Evolutionary conservation across 768 basidiomycete genomes (phyloP).

Genomic region (Termitomyces sp.): DNA sequence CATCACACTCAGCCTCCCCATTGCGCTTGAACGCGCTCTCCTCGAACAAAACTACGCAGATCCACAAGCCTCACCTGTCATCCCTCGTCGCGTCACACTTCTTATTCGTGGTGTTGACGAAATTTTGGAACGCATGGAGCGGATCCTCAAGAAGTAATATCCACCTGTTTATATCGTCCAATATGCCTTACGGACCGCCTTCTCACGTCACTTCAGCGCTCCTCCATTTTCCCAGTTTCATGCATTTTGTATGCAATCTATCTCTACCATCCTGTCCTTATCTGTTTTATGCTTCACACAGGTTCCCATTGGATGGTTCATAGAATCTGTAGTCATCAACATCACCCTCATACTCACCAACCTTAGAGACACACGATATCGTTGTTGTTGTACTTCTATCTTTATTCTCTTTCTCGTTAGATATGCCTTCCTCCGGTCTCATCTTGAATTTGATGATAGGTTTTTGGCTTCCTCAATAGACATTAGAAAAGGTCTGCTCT

Average conservation of each 20-base stretch:
- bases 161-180: neutral
- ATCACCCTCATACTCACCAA: neutral
- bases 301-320: slow-evolving; percentile 10
- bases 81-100: slow-evolving; percentile 56
- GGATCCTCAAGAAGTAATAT: slow-evolving; percentile 35
- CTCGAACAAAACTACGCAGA: slow-evolving; percentile 37
- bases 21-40: slow-evolving; percentile 70
- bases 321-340: slow-evolving; percentile 13
- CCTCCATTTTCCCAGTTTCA: neutral
- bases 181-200: neutral
- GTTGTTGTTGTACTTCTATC: slow-evolving; percentile 12
- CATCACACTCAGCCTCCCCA: slow-evolving; percentile 71
- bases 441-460: neutral
- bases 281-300: neutral
- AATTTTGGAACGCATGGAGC: slow-evolving; percentile 67
- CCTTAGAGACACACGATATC: slow-evolving; percentile 8
- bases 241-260: neutral
- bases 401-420: neutral
- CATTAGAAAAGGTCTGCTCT: neutral
- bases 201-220: neutral
- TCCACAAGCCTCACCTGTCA: slow-evolving; percentile 16
- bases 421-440: neutral
- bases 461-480: neutral
- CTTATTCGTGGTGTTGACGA: slow-evolving; percentile 62
- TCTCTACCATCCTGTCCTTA: neutral